Percentiles rank a stretch among this genome's conserved stretches.
phyloP scores from a whole-genome alignment of 2,329 filamentous ascomycete genomes.

The Moelleriella libera region DNA sequence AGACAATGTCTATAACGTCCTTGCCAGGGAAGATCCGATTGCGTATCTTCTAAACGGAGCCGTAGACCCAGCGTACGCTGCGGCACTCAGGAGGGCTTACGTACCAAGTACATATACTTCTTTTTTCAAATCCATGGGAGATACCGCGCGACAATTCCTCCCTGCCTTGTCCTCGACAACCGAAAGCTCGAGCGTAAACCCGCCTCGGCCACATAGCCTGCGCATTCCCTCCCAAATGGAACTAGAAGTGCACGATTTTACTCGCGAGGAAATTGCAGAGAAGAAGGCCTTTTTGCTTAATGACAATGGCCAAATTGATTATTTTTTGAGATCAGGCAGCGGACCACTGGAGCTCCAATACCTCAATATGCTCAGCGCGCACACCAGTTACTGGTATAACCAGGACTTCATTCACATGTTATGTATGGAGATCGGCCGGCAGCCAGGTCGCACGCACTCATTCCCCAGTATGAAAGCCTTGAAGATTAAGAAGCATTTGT shows the following conservation, averaged over 20 bases:
- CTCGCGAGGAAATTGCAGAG: conserved; percentile 81
- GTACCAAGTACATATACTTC: conserved; percentile 61
- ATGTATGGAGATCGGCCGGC: conserved; percentile 73
- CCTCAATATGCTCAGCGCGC: conserved; percentile 89
- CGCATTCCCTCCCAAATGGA: conserved; percentile 59
- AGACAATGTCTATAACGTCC: conserved; percentile 92
- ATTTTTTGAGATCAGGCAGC: conserved; percentile 67
- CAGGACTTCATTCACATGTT: conserved; percentile 82
- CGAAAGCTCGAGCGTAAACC: conserved; percentile 14
- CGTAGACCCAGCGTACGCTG: conserved; percentile 68
- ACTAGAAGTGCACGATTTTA: conserved; percentile 90
- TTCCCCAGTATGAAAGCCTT: conserved; percentile 43
- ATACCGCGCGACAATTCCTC: conserved; percentile 47
- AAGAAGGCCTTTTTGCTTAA: conserved; percentile 79
- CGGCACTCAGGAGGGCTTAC: conserved; percentile 60
- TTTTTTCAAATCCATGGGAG: conserved; percentile 49
- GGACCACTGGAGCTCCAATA: conserved; percentile 92
- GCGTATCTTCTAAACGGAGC: conserved; percentile 86
- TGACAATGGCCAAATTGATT: conserved; percentile 94
- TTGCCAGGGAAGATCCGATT: conserved; percentile 60
- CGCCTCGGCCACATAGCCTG: conserved; percentile 22
- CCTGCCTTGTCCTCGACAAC: conserved; percentile 30
- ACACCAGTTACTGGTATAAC: conserved; percentile 86
- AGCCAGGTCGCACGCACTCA: conserved; percentile 48
- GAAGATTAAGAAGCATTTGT: conserved; percentile 32